Conservation (phyloP, 495 filamentous ascomycete genomes). For the Penicillium atrosanguineum region DNA sequence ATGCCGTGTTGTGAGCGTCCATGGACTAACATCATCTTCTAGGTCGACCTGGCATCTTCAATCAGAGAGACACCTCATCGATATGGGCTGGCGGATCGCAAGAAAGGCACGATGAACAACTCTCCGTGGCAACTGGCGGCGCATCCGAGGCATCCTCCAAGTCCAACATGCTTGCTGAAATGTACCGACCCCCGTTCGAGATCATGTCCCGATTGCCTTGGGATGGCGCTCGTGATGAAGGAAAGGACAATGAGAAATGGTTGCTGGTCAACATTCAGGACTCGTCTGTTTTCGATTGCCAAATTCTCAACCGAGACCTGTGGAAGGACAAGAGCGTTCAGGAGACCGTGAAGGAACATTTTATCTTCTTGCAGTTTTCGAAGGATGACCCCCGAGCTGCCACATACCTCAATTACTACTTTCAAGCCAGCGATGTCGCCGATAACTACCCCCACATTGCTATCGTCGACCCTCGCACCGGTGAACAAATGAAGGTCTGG, state of each 20-base stretch:
- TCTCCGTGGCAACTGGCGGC: slow-evolving; percentile 66
- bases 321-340: slow-evolving; percentile 83
- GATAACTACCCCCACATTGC: slow-evolving; percentile 93
- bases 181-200: slow-evolving; percentile 88
- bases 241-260: slow-evolving; percentile 87
- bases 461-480: slow-evolving; percentile 92
- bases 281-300: slow-evolving; percentile 85
- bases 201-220: slow-evolving; percentile 72
- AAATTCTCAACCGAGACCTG: slow-evolving; percentile 86
- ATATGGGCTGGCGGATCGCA: slow-evolving; percentile 70
- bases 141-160: slow-evolving; percentile 71
- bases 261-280: slow-evolving; percentile 94
- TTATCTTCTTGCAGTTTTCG: slow-evolving; percentile 89
- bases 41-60: slow-evolving; percentile 77
- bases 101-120: slow-evolving; percentile 44
- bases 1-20: neutral
- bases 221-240: slow-evolving; percentile 78
- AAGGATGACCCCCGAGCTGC: slow-evolving; percentile 73
- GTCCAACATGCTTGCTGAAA: slow-evolving; percentile 73
- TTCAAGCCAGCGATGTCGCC: slow-evolving; percentile 65
- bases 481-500: slow-evolving; percentile 97
- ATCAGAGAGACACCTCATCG: slow-evolving; percentile 64
- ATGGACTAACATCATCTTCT: slow-evolving; percentile 10
- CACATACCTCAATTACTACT: slow-evolving; percentile 88
- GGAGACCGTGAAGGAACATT: slow-evolving; percentile 83